Percentiles rank a stretch among this genome's conserved stretches.
Evolutionary conservation across 192 early-diverging fungal genomes (phyloP).

Genomic region (Gaertneriomyces semiglobifer): DNA sequence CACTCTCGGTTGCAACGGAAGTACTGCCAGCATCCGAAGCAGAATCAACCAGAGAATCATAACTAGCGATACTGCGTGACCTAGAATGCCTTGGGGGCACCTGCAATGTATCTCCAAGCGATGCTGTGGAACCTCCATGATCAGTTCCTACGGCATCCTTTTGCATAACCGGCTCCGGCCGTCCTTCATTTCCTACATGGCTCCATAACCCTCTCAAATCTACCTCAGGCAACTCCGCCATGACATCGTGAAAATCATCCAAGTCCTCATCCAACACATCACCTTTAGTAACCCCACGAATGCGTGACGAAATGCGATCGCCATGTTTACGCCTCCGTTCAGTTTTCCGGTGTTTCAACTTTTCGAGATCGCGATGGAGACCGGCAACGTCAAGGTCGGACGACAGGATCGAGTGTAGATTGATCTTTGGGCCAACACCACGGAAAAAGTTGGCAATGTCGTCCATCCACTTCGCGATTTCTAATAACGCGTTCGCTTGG

Average conservation of each 20-base stretch:
- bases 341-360: slow-evolving; percentile 9
- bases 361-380: slow-evolving; percentile 18
- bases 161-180: not conserved
- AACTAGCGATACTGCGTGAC: slow-evolving; percentile 20
- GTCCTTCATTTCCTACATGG: slow-evolving; percentile 1
- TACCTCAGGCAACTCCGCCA: not conserved
- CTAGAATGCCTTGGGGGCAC: not conserved
- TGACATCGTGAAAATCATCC: not conserved
- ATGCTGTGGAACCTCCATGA: not conserved
- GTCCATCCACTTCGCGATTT: slow-evolving; percentile 28
- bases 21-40: not conserved
- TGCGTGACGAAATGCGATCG: slow-evolving; percentile 5
- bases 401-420: slow-evolving; percentile 4
- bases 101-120: slow-evolving; percentile 1
- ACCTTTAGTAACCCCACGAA: slow-evolving; percentile 8
- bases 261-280: slow-evolving; percentile 20
- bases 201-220: not conserved
- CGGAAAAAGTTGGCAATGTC: slow-evolving; percentile 27
- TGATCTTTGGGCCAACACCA: slow-evolving; percentile 17
- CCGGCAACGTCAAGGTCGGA: slow-evolving; percentile 9
- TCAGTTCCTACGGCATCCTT: not conserved
- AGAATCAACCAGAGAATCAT: slow-evolving; percentile 14
- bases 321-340: not conserved
- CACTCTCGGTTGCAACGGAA: not conserved
- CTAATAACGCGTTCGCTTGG: slow-evolving; percentile 8